Base-by-base conservation (phyloP, 202 grass and related monocot species). In the Elaeis oleifera region DNA sequence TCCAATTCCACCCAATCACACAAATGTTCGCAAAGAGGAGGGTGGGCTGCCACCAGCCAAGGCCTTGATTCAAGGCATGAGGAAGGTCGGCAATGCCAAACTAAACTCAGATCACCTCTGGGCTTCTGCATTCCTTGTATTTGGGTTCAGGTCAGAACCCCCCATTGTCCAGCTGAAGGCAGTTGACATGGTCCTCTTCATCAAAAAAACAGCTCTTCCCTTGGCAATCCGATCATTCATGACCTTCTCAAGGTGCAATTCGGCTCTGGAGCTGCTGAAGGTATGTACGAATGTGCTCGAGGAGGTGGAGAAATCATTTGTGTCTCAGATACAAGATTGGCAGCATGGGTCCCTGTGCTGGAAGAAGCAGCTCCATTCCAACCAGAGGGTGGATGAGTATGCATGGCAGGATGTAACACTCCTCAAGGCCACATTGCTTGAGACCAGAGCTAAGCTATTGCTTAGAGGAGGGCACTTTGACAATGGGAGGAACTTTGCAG, bases 371-470 rank as follows among this genome's bases (percentile, higher is more conserved):
- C 85, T 86, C 18, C 88, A 86, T 28, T 74, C 77, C 0, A 94
- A 86, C 50, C 74, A 84, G 51, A 86, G 69, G 18, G 85, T 99
- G 0, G 83, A 99, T 1, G 94, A 99, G 52, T 82, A 89, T 15
- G 78, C 94, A 50, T 94, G 88, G 94, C 88, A 99, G 76, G 94
- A 99, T 58, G 94, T 99, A 16, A 99, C 88, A 1, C 84, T 99
- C 21, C 94, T 94, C 59, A 99, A 99, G 69, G 94, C 94, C 1
- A 87, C 84, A 1, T 50, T 99, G 74, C 82, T 94, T 0, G 88
- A 94, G 71, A 89, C 85, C 3, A 72, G 88, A 59, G 94, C 88
- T 0, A 99, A 94, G 57, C 80, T 99, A 57, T 65, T 99, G 29
- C 82, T 99, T 23, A 77, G 82, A 24, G 94, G 94, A 0, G 94